phyloP scores from a whole-genome alignment of 2,329 filamentous ascomycete genomes.

The Cladophialophora bantiana region DNA sequence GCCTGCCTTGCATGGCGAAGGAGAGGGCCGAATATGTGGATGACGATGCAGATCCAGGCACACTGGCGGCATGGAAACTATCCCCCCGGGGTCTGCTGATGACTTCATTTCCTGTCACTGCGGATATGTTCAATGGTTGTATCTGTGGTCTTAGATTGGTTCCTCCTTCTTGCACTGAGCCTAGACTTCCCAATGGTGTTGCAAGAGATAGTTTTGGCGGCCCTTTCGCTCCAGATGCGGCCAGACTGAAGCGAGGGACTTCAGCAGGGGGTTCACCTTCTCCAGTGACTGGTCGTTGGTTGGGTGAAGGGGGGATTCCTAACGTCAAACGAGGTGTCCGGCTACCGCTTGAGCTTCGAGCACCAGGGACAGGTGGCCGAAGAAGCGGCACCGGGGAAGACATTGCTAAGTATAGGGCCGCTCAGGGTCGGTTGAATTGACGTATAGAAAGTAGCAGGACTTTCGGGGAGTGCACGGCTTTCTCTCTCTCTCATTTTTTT shows the following conservation, averaged over 20 bases:
- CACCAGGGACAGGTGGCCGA: constrained; percentile 79
- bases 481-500: background rate
- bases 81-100: constrained; percentile 80
- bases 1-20: constrained; percentile 75
- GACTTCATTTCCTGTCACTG: constrained; percentile 71
- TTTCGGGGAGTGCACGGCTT: background rate
- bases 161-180: constrained; percentile 73
- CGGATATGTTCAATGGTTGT: constrained; percentile 55
- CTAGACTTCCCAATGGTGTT: constrained; percentile 84
- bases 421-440: background rate
- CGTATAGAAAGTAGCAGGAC: constrained; percentile 1
- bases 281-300: constrained; percentile 74
- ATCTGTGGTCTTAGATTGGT: constrained; percentile 60
- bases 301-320: constrained; percentile 87
- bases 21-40: constrained; percentile 84
- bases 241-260: constrained; percentile 48
- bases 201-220: constrained; percentile 83
- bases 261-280: constrained; percentile 51
- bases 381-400: constrained; percentile 80
- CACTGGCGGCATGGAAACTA: constrained; percentile 81
- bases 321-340: constrained; percentile 81
- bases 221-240: constrained; percentile 28
- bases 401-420: constrained; percentile 59
- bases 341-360: constrained; percentile 65
- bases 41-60: constrained; percentile 83